Base-by-base conservation (phyloP, 1,284 basidiomycete species). In the Ustilago hordei region DNA sequence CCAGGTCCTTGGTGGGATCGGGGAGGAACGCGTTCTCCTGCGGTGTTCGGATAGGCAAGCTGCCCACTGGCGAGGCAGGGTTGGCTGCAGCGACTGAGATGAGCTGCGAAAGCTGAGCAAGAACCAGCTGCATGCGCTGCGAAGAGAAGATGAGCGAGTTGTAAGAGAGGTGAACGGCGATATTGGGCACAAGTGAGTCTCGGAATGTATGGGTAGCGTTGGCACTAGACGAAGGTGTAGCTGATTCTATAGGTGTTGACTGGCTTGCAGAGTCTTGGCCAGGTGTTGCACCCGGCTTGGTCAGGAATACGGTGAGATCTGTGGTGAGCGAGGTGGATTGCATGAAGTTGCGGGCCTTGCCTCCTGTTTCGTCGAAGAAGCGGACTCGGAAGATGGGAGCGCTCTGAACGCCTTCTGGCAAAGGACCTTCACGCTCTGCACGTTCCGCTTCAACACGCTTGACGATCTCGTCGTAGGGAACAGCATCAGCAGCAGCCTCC, bases 61-160 rank as follows among this genome's bases (percentile, higher is more conserved):
- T 82, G 17, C 84, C 84, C 1, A 86, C 78, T 1, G 81, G 76
- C 58, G 83, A 79, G 31, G 84, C 74, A 15, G 87, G 84, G 88
- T 88, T 56, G 91, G 75, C 89, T 1, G 93, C 92, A 63, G 91
- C 93, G 55, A 86, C 84, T 73, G 91, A 90, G 17, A 99, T 88
- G 23, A 99, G 89, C 35, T 91, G 89, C 1, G 92, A 91, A 34
- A 99, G 91, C 82, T 98, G 97, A 62, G 95, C 93, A 28, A 97
- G 89, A 57, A 97, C 91, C 78, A 89, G 90, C 6, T 90, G 87
- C 54, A 98, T 93, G 19, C 97, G 90, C 3, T 90, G 86, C 15
- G 92, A 89, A 1, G 93, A 93, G 88, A 99, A 99, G 38, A 99
- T 89, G 28, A 99, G 89, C 34, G 96, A 95, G 88, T 99, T 98